A percentile compares a stretch with the other conserved stretches of the same genome.
Evolutionary conservation across 257 asterid genomes (phyloP).

Genomic region (Gardenia jasminoides): DNA sequence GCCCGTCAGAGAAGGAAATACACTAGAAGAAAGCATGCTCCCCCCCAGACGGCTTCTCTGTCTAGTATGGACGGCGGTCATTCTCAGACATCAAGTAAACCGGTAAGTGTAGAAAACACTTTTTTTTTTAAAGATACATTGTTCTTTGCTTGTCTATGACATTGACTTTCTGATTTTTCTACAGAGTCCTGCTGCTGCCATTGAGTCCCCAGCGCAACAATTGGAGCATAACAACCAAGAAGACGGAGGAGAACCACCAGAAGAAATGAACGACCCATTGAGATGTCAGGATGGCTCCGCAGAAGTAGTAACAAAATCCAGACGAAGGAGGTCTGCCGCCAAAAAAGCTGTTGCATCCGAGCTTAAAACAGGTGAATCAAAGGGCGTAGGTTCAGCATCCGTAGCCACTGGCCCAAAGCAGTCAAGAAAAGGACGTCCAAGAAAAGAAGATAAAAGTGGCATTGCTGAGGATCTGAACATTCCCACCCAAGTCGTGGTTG

Average conservation of each 20-base stretch:
- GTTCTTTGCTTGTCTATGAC: neutral
- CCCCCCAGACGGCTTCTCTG: neutral
- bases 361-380: neutral
- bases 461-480: conserved; percentile 17
- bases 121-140: neutral
- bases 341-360: neutral
- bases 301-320: neutral
- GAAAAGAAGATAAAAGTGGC: neutral
- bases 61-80: neutral
- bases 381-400: neutral
- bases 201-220: neutral
- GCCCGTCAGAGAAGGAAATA: conserved; percentile 8
- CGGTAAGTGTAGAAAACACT: neutral
- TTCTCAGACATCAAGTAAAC: neutral
- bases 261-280: conserved; percentile 2
- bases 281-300: conserved; percentile 9
- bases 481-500: conserved; percentile 12
- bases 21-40: neutral
- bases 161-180: neutral
- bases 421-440: neutral
- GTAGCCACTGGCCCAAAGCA: neutral
- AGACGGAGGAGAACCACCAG: neutral
- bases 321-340: neutral
- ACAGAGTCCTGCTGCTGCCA: neutral
- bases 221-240: neutral